Evolutionary conservation across 495 filamentous ascomycete genomes (phyloP).

Genomic region (Aspergillus taichungensis): DNA sequence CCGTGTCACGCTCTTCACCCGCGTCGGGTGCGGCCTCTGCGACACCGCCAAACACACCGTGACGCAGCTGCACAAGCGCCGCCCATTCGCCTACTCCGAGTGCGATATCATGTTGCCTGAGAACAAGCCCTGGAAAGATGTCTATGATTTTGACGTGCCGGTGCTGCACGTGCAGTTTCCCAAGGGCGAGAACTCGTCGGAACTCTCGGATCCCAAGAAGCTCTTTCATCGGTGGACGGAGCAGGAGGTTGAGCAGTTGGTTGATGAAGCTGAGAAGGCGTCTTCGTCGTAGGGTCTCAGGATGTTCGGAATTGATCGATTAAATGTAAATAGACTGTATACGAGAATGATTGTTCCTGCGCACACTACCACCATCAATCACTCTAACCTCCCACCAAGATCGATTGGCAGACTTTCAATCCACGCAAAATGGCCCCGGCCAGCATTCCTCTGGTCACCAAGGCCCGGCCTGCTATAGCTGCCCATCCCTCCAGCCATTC

Average conservation of each 20-base stretch:
- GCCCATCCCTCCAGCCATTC: neutral
- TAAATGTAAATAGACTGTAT: neutral
- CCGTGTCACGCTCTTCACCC: constrained; percentile 76
- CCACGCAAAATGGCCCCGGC: constrained; percentile 4
- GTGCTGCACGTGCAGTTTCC: constrained; percentile 62
- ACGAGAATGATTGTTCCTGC: neutral
- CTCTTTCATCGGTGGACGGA: constrained; percentile 77
- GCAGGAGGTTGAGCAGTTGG: constrained; percentile 58
- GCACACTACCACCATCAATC: neutral
- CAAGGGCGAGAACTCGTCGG: constrained; percentile 18
- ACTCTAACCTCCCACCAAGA: constrained; percentile 1
- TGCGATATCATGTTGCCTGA: constrained; percentile 64
- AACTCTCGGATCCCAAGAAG: constrained; percentile 53
- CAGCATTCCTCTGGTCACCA: no score
- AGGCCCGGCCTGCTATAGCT: no score
- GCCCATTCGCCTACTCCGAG: constrained; percentile 68
- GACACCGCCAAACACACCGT: constrained; percentile 64
- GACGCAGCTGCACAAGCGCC: constrained; percentile 56
- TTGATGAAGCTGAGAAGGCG: constrained; percentile 50
- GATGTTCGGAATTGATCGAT: no score
- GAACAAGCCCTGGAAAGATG: constrained; percentile 60
- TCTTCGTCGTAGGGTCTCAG: neutral
- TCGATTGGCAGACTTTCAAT: constrained; percentile 11
- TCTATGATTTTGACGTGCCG: constrained; percentile 87
- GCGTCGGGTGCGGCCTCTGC: constrained; percentile 71